Conservation (phyloP, 2,329 filamentous ascomycete genomes). For the Fusarium fujikuroi region DNA sequence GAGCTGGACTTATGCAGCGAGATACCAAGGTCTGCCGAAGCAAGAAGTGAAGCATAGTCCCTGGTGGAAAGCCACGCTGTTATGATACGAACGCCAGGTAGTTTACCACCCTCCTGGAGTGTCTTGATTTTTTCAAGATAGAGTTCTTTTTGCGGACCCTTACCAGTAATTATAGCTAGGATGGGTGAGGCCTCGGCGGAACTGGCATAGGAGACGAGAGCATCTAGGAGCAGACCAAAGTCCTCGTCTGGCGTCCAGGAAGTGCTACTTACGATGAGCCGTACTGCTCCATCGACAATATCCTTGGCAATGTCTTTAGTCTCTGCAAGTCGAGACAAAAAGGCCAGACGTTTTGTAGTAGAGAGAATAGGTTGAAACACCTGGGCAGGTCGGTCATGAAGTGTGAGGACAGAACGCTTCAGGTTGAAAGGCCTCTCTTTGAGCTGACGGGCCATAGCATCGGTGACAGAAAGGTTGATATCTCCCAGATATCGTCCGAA, state of each 20-base stretch:
- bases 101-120: slow-evolving; percentile 69
- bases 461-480: slow-evolving; percentile 86
- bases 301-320: slow-evolving; percentile 68
- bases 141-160: slow-evolving; percentile 82
- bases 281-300: slow-evolving; percentile 68
- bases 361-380: slow-evolving; percentile 79
- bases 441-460: slow-evolving; percentile 85
- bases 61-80: slow-evolving; percentile 87
- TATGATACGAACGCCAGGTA: slow-evolving; percentile 76
- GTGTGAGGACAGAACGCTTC: slow-evolving; percentile 70
- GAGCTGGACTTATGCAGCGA: slow-evolving; percentile 94
- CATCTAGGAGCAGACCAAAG: slow-evolving; percentile 87
- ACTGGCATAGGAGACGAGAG: slow-evolving; percentile 78
- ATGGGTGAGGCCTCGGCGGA: slow-evolving; percentile 67
- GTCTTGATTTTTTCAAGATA: slow-evolving; percentile 75
- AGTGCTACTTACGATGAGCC: slow-evolving; percentile 88
- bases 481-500: slow-evolving; percentile 75
- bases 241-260: slow-evolving; percentile 99
- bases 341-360: slow-evolving; percentile 59
- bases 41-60: slow-evolving; percentile 87
- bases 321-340: slow-evolving; percentile 74
- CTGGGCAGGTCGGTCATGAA: slow-evolving; percentile 87
- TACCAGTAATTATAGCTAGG: slow-evolving; percentile 93
- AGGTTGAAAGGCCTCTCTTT: slow-evolving; percentile 71
- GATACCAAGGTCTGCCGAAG: slow-evolving; percentile 87